Evolutionary conservation across 164 flowering plant species (phyloP).

Genomic region (Umbellularia californica): DNA sequence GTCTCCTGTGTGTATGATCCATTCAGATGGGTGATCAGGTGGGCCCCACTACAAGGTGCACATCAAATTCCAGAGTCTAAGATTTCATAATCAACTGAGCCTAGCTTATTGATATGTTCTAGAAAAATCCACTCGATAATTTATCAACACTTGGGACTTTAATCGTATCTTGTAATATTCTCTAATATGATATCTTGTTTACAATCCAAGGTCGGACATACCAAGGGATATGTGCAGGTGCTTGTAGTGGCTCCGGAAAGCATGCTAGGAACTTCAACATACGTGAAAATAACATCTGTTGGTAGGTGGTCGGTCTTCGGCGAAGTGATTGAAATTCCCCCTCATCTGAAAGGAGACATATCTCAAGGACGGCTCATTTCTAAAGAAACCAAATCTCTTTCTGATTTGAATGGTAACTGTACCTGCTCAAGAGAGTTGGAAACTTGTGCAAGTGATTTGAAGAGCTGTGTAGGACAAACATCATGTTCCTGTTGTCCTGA

Average conservation of each 20-base stretch:
- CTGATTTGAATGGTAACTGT: slow-evolving; percentile 10
- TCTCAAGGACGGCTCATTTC: too few relatives aligned
- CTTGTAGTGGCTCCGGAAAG: slow-evolving; percentile 69
- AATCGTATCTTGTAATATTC: neutral
- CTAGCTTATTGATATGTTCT: too few relatives aligned
- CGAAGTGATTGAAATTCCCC: slow-evolving; percentile 57
- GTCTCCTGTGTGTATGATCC: too few relatives aligned
- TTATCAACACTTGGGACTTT: too few relatives aligned
- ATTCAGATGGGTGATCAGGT: too few relatives aligned
- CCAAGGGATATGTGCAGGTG: slow-evolving; percentile 93
- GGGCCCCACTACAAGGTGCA: too few relatives aligned
- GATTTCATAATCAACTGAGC: too few relatives aligned
- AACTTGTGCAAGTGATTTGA: slow-evolving; percentile 43
- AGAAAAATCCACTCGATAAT: too few relatives aligned
- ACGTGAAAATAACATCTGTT: slow-evolving; percentile 79
- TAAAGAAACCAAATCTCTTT: slow-evolving; percentile 5
- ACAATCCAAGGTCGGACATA: slow-evolving; percentile 83
- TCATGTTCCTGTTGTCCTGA: neutral
- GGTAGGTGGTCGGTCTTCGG: slow-evolving; percentile 99
- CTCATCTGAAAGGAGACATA: slow-evolving; percentile 11
- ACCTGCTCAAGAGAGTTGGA: slow-evolving; percentile 33
- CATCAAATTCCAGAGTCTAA: too few relatives aligned
- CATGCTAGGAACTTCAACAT: slow-evolving; percentile 79
- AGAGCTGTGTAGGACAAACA: slow-evolving; percentile 29
- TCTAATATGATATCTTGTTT: neutral